phyloP scores from a whole-genome alignment of 495 filamentous ascomycete species.

The Cudoniella acicularis region DNA sequence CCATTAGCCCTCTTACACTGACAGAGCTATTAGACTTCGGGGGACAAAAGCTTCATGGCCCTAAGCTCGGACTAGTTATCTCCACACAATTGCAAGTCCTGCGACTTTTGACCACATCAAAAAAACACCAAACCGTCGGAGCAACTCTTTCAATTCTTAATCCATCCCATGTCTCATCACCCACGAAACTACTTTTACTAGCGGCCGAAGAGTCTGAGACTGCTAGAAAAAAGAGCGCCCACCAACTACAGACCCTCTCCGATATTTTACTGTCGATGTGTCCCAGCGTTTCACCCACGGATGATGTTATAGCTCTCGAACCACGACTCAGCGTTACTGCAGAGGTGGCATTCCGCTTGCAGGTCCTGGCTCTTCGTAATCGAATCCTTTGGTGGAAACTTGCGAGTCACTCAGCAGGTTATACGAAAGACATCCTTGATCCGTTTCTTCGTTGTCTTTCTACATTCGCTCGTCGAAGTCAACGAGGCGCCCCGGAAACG shows the following conservation, averaged over 20 bases:
- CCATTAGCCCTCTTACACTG: slow-evolving; percentile 40
- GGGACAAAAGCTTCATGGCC: slow-evolving; percentile 33
- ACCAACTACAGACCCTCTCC: slow-evolving; percentile 67
- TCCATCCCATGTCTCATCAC: slow-evolving; percentile 54
- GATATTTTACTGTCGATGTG: slow-evolving; percentile 63
- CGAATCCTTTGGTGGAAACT: slow-evolving; percentile 69
- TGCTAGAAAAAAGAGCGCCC: slow-evolving; percentile 52
- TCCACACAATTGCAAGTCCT: slow-evolving; percentile 50
- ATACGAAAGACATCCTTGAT: slow-evolving; percentile 63
- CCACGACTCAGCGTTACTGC: slow-evolving; percentile 54
- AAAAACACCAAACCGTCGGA: slow-evolving; percentile 48
- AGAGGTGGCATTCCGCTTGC: slow-evolving; percentile 56
- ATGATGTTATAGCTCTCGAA: slow-evolving; percentile 45
- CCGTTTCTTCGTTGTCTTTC: slow-evolving; percentile 65
- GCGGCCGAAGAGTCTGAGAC: slow-evolving; percentile 46
- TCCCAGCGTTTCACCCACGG: slow-evolving; percentile 50
- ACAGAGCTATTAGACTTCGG: slow-evolving; percentile 62
- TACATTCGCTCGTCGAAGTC: slow-evolving; percentile 53
- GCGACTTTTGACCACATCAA: slow-evolving; percentile 43
- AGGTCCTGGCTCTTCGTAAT: slow-evolving; percentile 62
- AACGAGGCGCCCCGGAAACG: background rate
- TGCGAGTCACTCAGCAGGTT: slow-evolving; percentile 63
- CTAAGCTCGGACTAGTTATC: slow-evolving; percentile 43
- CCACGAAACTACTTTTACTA: slow-evolving; percentile 55
- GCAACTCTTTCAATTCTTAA: slow-evolving; percentile 40